phyloP scores from a whole-genome alignment of 1,284 basidiomycete species.

The Malassezia restricta region DNA sequence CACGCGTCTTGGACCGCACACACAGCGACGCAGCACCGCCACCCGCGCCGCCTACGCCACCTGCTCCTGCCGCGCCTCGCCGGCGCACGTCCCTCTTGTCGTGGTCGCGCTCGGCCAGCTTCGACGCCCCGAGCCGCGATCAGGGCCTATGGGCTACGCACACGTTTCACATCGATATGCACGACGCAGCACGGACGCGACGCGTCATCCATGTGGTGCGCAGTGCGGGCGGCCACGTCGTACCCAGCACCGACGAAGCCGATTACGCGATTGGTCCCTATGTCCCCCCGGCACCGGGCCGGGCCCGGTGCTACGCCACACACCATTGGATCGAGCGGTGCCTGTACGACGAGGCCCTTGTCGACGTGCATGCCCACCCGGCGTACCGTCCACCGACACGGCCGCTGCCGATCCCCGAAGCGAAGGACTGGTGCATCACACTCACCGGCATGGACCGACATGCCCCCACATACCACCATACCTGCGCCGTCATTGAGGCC shows the following conservation, averaged over 20 bases:
- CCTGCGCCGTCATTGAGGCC: slow-evolving; percentile 20
- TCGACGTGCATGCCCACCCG: slow-evolving; percentile 20
- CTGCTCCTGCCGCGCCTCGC: background rate
- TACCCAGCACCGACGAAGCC: slow-evolving; percentile 1
- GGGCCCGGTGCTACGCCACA: slow-evolving; percentile 17
- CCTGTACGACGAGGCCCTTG: slow-evolving; percentile 22
- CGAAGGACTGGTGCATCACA: slow-evolving; percentile 13
- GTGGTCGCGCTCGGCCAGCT: background rate
- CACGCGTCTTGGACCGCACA: slow-evolving; percentile 3
- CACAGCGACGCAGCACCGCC: background rate
- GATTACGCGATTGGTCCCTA: slow-evolving; percentile 15
- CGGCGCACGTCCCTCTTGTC: background rate
- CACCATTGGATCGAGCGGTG: slow-evolving; percentile 36
- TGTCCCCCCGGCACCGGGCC: slow-evolving; percentile 1
- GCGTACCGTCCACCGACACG: slow-evolving; percentile 20
- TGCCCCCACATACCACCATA: slow-evolving; percentile 26
- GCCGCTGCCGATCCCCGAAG: slow-evolving; percentile 18
- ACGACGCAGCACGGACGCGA: slow-evolving; percentile 13
- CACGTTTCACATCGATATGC: slow-evolving; percentile 17
- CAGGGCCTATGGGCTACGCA: slow-evolving; percentile 11
- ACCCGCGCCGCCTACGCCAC: background rate
- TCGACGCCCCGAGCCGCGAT: background rate
- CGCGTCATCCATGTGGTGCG: slow-evolving; percentile 18
- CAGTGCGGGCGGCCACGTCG: slow-evolving; percentile 16
- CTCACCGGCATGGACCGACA: slow-evolving; percentile 23